phyloP scores from a whole-genome alignment of 345 rosid genomes.

The Boechera retrofracta region DNA sequence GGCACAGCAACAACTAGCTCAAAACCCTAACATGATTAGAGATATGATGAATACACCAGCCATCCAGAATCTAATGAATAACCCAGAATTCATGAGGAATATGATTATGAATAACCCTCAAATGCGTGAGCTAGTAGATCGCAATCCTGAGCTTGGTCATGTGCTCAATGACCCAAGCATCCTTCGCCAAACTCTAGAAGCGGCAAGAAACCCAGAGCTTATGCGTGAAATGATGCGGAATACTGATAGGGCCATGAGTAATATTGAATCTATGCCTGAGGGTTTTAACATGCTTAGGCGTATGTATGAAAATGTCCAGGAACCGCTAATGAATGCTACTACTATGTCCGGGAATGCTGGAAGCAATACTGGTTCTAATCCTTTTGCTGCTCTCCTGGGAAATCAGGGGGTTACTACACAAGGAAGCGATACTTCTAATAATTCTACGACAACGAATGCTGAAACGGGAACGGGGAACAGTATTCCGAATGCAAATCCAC shows the following conservation, averaged over 20 bases:
- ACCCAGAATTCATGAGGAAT: conserved; percentile 81
- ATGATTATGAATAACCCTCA: conserved; percentile 90
- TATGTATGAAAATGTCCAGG: conserved; percentile 91
- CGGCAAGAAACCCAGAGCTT: conserved; percentile 90
- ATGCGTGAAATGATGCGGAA: conserved; percentile 97
- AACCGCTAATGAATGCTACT: conserved; percentile 80
- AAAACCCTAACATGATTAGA: conserved; percentile 80
- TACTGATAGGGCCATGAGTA: conserved; percentile 88
- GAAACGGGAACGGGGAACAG: conserved; percentile 55
- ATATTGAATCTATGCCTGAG: conserved; percentile 86
- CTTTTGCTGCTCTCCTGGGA: conserved; percentile 67
- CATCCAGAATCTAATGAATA: conserved; percentile 79
- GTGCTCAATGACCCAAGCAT: conserved; percentile 82
- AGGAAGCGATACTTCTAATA: conserved; percentile 50
- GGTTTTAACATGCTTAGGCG: conserved; percentile 92
- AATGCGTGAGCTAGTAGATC: conserved; percentile 87
- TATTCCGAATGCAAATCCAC: conserved; percentile 76
- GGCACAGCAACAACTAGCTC: conserved; percentile 79
- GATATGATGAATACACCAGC: conserved; percentile 89
- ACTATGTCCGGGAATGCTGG: conserved; percentile 62
- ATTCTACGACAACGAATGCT: conserved; percentile 50
- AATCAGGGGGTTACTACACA: conserved; percentile 55
- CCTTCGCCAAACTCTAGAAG: conserved; percentile 81
- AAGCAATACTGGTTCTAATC: conserved; percentile 56
- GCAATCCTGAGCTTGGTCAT: conserved; percentile 92